phyloP scores from a whole-genome alignment of 2,329 filamentous ascomycete genomes.

The Neospermospora avenae region DNA sequence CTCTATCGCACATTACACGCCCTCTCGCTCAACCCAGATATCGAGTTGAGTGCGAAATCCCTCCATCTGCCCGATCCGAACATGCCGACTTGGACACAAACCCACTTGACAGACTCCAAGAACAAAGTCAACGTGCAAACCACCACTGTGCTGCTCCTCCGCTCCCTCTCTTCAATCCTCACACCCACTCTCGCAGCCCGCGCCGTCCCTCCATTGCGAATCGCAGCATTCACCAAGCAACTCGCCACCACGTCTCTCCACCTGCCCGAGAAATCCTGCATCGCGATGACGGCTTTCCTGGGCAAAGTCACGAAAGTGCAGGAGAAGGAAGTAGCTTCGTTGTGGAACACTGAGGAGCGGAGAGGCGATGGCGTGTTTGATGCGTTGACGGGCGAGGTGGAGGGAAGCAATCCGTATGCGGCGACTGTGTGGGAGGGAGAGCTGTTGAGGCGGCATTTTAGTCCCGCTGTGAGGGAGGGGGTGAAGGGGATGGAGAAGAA shows the following conservation, averaged over 20 bases:
- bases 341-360: constrained; percentile 94
- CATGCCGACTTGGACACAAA: constrained; percentile 40
- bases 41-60: constrained; percentile 76
- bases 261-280: constrained; percentile 82
- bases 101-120: constrained; percentile 33
- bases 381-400: constrained; percentile 67
- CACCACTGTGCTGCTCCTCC: constrained; percentile 85
- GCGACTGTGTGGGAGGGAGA: constrained; percentile 93
- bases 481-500: constrained; percentile 66
- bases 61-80: constrained; percentile 68
- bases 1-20: constrained; percentile 83
- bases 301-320: constrained; percentile 78
- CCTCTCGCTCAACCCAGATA: constrained; percentile 76
- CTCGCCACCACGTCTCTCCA: constrained; percentile 80
- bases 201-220: constrained; percentile 72
- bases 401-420: constrained; percentile 87
- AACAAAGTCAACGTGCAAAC: constrained; percentile 92
- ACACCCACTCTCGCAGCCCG: constrained; percentile 71
- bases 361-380: constrained; percentile 87
- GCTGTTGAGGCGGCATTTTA: constrained; percentile 79
- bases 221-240: constrained; percentile 93
- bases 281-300: constrained; percentile 75
- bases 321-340: constrained; percentile 72
- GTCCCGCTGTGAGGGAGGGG: constrained; percentile 78
- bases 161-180: constrained; percentile 78